Evolutionary conservation across 2,329 filamentous ascomycete species (phyloP).

Genomic region (Xenosphaeropsis pyriputrescens): DNA sequence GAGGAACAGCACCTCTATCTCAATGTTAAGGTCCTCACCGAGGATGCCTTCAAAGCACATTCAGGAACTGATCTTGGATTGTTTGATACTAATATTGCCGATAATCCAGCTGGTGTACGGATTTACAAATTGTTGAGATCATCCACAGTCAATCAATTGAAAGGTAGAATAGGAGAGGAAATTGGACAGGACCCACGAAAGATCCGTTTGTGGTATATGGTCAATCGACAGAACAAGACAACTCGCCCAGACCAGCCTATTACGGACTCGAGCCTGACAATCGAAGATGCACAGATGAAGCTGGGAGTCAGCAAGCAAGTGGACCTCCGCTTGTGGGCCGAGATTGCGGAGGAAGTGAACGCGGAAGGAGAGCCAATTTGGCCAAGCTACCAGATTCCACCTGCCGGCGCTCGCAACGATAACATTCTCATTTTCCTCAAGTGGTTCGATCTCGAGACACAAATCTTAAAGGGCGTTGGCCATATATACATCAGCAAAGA

Average conservation of each 20-base stretch:
- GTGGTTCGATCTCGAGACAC: slow-evolving; percentile 68
- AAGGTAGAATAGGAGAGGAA: slow-evolving; percentile 55
- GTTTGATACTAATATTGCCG: slow-evolving; percentile 40
- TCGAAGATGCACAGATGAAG: slow-evolving; percentile 60
- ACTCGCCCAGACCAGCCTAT: slow-evolving; percentile 81
- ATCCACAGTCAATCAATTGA: slow-evolving; percentile 66
- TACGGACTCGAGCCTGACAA: slow-evolving; percentile 58
- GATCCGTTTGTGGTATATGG: slow-evolving; percentile 89
- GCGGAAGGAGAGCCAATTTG: slow-evolving; percentile 58
- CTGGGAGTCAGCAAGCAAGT: slow-evolving; percentile 51
- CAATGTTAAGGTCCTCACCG: slow-evolving; percentile 66
- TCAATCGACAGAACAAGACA: slow-evolving; percentile 96
- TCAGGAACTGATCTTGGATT: slow-evolving; percentile 72
- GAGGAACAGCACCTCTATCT: slow-evolving; percentile 94
- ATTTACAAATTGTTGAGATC: slow-evolving; percentile 59
- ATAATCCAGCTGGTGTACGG: slow-evolving; percentile 54
- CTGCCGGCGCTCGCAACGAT: slow-evolving; percentile 44
- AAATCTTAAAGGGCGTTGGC: slow-evolving; percentile 61
- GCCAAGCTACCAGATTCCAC: slow-evolving; percentile 45
- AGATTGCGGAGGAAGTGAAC: slow-evolving; percentile 54
- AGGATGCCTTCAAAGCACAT: slow-evolving; percentile 67
- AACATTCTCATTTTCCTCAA: slow-evolving; percentile 81
- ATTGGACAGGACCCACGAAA: slow-evolving; percentile 51
- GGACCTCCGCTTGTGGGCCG: slow-evolving; percentile 72
- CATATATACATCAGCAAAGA: slow-evolving; percentile 80